Conservation (phyloP, 257 asterid genomes). For the Penstemon eatonii region DNA sequence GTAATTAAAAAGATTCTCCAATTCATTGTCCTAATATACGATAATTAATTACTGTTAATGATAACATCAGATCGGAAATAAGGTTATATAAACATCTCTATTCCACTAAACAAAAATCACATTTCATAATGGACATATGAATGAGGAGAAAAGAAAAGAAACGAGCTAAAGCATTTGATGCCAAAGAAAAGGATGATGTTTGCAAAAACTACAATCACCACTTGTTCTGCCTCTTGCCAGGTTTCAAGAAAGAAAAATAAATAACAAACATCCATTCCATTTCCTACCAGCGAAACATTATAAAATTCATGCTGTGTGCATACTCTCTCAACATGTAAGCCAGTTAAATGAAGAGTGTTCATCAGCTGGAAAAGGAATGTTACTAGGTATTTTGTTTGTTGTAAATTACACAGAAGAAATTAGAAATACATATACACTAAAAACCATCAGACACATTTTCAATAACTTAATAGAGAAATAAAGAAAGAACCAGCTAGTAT, state of each 20-base stretch:
- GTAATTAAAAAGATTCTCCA: conserved; percentile 16
- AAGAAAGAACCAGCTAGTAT: neutral
- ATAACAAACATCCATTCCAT: conserved; percentile 14
- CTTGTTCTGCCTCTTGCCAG: conserved; percentile 11
- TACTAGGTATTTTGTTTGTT: neutral
- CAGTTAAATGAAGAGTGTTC: neutral
- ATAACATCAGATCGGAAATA: conserved; percentile 17
- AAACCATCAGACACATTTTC: neutral
- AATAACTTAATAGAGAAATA: neutral
- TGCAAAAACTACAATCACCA: conserved; percentile 6
- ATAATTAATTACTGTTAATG: neutral
- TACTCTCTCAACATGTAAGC: conserved; percentile 9
- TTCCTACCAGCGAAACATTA: conserved; percentile 3
- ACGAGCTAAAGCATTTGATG: neutral
- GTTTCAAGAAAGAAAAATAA: neutral
- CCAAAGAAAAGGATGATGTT: neutral
- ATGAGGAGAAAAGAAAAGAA: conserved; percentile 15
- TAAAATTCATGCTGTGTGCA: conserved; percentile 1
- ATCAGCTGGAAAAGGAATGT: neutral
- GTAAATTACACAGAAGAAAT: neutral
- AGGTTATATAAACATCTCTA: neutral
- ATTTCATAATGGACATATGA: conserved; percentile 6
- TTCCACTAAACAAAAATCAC: conserved; percentile 1
- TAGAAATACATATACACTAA: neutral
- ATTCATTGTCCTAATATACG: conserved; percentile 7